Base-by-base conservation (phyloP, 495 filamentous ascomycete genomes). In the Amniculicola lignicola region DNA sequence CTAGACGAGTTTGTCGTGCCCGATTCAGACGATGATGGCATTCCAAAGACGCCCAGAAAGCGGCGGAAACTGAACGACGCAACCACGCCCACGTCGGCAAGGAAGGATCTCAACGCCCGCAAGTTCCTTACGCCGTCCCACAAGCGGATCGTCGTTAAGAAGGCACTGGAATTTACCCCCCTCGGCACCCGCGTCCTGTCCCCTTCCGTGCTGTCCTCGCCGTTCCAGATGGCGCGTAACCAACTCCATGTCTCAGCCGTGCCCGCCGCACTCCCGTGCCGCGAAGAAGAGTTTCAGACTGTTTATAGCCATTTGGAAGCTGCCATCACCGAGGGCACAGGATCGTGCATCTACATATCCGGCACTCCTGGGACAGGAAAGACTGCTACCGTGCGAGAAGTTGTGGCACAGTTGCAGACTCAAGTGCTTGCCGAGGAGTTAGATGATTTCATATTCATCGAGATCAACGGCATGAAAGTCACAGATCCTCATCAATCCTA, bases 391-490 rank as follows among this genome's bases (percentile, higher is more conserved):
- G 92, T 99, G 7, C 87, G 94, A 51, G 94, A 97, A 71, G 93
- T 96, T 2, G 85, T 97, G 6, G 83, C 87, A 15, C 87, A 90
- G 69, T 79, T 99, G 9, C 90, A 96, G 55, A 80, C 79, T 3
- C 84, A 90, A 1, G 93, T 97, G 4, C 77, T 79, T 25, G 82
- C 83, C 10, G 94, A 99, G 67, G 91, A 97, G 71, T 82, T 99
- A 46, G 94, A 97, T 62, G 94, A 99, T 69, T 99, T 99, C 68
- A 94, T 95, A 60, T 99, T 97, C 59, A 91, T 97, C 58, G 94
- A 99, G 70, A 97, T 99, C 72, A 99, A 99, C 71, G 94, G 94
- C 44, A 97, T 99, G 94, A 97, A 96, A 76, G 87, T 97, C 63
- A 93, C 94, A 0, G 94, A 99, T 69, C 93, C 94, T 0, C 90